These are phyloP conservation scores for Pseudonitzschia pungens DNA, from an alignment of 108 stramenopile genomes.

Conservation along the genomic window DNA sequence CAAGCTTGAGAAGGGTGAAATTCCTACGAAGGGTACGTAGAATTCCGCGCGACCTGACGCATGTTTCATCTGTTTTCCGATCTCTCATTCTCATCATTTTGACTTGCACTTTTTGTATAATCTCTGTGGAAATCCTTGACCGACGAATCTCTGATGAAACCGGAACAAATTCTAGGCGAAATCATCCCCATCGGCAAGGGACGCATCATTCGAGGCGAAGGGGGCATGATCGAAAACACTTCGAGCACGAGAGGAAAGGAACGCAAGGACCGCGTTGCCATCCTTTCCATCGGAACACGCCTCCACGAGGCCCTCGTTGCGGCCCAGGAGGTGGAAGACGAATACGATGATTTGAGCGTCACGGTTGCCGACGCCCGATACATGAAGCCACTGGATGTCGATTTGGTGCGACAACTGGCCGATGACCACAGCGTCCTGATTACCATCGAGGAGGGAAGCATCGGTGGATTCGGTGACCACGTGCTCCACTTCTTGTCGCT, in stretches of 20 bases:
- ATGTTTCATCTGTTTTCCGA: neutral
- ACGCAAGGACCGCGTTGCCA: constrained; percentile 84
- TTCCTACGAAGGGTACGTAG: constrained; percentile 73
- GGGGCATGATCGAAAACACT: constrained; percentile 67
- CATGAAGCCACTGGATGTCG: constrained; percentile 95
- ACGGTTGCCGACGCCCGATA: constrained; percentile 96
- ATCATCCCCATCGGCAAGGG: constrained; percentile 92
- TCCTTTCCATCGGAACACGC: constrained; percentile 91
- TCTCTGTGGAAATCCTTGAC: neutral
- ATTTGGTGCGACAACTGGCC: constrained; percentile 87
- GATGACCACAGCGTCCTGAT: constrained; percentile 88
- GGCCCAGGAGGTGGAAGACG: constrained; percentile 88
- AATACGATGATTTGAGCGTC: constrained; percentile 76
- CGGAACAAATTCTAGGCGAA: constrained; percentile 45
- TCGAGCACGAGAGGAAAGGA: constrained; percentile 58
- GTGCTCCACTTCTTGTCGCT: constrained; percentile 93
- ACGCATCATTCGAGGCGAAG: constrained; percentile 81
- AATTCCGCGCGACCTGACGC: neutral
- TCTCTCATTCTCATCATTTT: constrained; percentile 10
- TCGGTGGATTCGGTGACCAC: constrained; percentile 95
- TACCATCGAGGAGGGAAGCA: constrained; percentile 93
- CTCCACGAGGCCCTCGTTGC: constrained; percentile 87
- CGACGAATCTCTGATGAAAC: too few species aligned
- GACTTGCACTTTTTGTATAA: neutral
- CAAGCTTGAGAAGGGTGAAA: constrained; percentile 75